Evolutionary conservation across 2,329 filamentous ascomycete species (phyloP), one percentile per base, ranked within the genome.

Genomic region (Hymenoscyphus fraxineus): DNA sequence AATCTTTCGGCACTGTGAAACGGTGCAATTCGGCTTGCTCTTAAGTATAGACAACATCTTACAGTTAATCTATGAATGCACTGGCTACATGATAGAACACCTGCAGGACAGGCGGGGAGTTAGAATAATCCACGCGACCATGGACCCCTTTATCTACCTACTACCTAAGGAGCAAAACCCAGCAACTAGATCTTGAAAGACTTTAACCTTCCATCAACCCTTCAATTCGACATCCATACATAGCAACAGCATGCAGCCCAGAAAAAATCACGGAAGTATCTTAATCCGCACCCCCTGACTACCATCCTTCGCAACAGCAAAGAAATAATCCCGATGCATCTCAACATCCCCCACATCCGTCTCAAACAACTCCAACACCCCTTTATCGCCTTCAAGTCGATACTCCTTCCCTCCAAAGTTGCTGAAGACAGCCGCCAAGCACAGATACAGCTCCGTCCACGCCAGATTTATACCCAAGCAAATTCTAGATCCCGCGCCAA

Each of bases 401-500:
- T 35, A 32, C 27, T 35, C 55, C 55, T 57, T 57, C 27, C 55
- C 55, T n/a, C 55, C 55, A 38, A 57, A 57, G 19, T 9, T 4
- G 19, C 66, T 41, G 40, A 62, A 63, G 2, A 68, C n/a, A 6
- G 38, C 38, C 6, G 66, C 62, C 4, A 66, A 7, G 1, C 39
- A 40, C 10, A 67, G 15, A 57, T 65, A 67, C 22, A 65, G 16
- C 38, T 67, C 65, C 16, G 58, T 58, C n/a, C 58, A 64, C 1
- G 65, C 65, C 27, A 67, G 38, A 40, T 63, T 57, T n/a, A 67
- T 65, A 3, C 64, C 66, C 5, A 65, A 3, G 60, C 66, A 68
- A 1, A 61, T 55, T 35, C 66, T 31, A 1, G 60, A 22, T 1
- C 66, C 66, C 15, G 59, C 62, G 12, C 31, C 51, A 54, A 68